Evolutionary conservation across 2,329 filamentous ascomycete genomes (phyloP), one percentile per base, ranked within the genome.

Genomic region (Mycosphaerelloides madeirae): DNA sequence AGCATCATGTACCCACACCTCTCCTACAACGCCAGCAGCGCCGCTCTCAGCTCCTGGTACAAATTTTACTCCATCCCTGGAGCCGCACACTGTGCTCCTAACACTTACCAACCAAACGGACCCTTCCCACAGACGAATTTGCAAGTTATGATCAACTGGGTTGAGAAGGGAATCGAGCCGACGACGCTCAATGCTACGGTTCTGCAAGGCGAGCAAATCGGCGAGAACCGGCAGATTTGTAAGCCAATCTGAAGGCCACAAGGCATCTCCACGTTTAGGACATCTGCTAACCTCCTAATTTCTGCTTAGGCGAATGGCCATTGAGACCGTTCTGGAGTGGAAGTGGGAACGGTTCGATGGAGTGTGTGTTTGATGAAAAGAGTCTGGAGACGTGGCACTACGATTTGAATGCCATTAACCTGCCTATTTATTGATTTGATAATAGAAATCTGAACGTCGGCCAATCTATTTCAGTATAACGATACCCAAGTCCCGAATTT

Each of bases 51-150:
- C 22, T 71, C 76, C 22, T 80, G 71, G 68, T 80, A 79, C 61
- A 69, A 72, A 41, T 65, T 80, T 31, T 79, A 72, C 61, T 67
- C 78, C 0, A 56, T 80, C 15, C 76, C 77, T 0, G 76, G 76
- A 18, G 76, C 71, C 0, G 74, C 65, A 0, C 76, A 78, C 62
- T 80, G 76, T 50, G 61, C 66, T 0, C 56, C 62, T 28, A 78
- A 76, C 60, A 45, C 59, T 4, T 60, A 69, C 14, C 47, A 34
- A 8, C 32, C 35, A 3, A 43, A 48, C 19, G 68, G 68, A 1
- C 62, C 62, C 1, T 72, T 66, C 56, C 68, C 69, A 0, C 60
- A 72, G 54, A 68, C 69, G 61, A 66, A 54, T 66, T 59, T 4
- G 61, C 75, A 50, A 5, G 31, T 31, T 3, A 35, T 48, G 31